Base-by-base conservation (phyloP, 352 stramenopile genomes). In the Phytophthora palmivora region DNA sequence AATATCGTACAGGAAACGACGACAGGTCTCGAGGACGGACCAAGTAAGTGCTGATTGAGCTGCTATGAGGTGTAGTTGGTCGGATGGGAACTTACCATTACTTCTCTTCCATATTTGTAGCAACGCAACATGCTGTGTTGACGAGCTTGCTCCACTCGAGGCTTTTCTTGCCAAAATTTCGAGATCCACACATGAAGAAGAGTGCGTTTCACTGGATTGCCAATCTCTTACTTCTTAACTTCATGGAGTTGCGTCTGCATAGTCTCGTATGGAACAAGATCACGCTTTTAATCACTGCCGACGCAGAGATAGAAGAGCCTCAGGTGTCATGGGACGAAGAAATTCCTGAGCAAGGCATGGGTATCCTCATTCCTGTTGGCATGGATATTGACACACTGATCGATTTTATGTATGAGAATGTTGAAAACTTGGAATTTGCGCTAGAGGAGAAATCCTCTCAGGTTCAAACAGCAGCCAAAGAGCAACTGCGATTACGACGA, bases 241-340 rank as follows among this genome's bases (percentile, higher is more conserved):
- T 95, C 61, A 90, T 91, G 80, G 84, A 93, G 42, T 58, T 95
- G 37, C 76, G 82, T 42, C 65, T 95, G 15, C 82, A 92, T 62
- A 83, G 76, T 48, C 78, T 92, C 26, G 82, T 95, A 54, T 95
- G 84, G 87, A 95, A 95, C 70, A 91, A 91, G 52, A 69, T 93
- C 21, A 79, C 84, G 58, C 70, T 95, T 15, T 67, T 93, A 10
- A 52, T 93, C 19, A 89, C 79, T 21, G 60, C 71, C 1, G 80
- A 92, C 14, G 38, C 51, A 12, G 54, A 61, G 10, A 44, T 78
- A 32, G 30, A 71, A 22, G 70, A 66, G 9, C 69, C 76, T 1
- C 68, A 92, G 30, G 70, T 80, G 11, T 52, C 77, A 32, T 92
- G 82, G 82, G 71, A 89, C 33, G 52, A 65, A 55, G 65, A 80